phyloP scores from a whole-genome alignment of 2,329 filamentous ascomycete genomes.

The Metarhizium sp. region DNA sequence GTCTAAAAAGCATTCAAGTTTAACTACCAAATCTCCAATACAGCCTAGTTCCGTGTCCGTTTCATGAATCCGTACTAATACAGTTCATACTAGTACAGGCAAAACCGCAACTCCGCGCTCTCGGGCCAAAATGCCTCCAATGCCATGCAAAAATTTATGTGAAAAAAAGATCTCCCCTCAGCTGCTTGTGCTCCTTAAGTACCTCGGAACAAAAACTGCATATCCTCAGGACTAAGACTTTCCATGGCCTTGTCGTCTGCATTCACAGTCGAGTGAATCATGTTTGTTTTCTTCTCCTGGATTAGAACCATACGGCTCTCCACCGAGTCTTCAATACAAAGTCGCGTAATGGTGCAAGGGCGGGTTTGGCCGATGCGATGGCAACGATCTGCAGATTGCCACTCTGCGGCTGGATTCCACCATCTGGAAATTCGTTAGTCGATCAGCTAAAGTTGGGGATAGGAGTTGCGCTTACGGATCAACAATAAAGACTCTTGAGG shows the following conservation, averaged over 20 bases:
- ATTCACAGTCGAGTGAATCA: constrained; percentile 97
- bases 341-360: constrained; percentile 85
- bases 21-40: background rate
- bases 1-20: background rate
- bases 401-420: constrained; percentile 99
- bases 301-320: constrained; percentile 92
- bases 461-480: constrained; percentile 62
- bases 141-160: background rate
- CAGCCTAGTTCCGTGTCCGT: background rate
- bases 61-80: background rate
- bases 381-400: constrained; percentile 90
- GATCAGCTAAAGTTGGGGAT: background rate
- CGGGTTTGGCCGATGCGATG: constrained; percentile 94
- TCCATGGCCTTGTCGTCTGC: constrained; percentile 86
- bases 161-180: background rate
- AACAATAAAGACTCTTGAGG: constrained; percentile 88
- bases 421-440: constrained; percentile 42
- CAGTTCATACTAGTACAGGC: background rate
- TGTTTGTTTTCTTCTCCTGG: constrained; percentile 96
- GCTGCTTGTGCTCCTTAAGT: background rate
- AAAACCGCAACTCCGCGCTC: background rate
- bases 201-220: constrained; percentile 93
- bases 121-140: background rate
- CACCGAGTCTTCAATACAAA: constrained; percentile 95
- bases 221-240: constrained; percentile 79